phyloP scores from a whole-genome alignment of 306 rosid genomes.

The Dalbergia cochinchinensis region DNA sequence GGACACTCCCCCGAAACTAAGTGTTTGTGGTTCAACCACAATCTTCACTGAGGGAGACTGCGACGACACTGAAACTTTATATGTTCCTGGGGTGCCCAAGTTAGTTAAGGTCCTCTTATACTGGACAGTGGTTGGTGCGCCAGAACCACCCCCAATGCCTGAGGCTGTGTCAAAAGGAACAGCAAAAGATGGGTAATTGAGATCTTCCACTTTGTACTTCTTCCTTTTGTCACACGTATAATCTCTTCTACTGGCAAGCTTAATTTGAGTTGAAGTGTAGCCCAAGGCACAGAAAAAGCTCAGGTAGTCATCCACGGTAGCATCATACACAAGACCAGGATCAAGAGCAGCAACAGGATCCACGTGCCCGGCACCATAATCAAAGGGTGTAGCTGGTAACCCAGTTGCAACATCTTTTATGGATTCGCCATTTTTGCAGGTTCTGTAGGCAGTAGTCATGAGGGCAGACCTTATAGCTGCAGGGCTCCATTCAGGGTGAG shows the following conservation, averaged over 20 bases:
- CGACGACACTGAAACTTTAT: conserved; percentile 61
- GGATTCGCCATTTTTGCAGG: conserved; percentile 65
- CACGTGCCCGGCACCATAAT: conserved; percentile 90
- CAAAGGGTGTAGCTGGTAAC: conserved; percentile 77
- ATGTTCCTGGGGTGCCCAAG: conserved; percentile 71
- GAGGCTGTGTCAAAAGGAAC: conserved; percentile 74
- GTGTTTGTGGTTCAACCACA: conserved; percentile 69
- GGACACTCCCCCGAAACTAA: conserved; percentile 53
- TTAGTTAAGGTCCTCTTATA: conserved; percentile 78
- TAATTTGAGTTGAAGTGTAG: conserved; percentile 62
- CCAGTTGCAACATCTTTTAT: conserved; percentile 73
- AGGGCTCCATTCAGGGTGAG: conserved; percentile 90
- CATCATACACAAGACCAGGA: conserved; percentile 89
- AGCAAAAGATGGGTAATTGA: conserved; percentile 91
- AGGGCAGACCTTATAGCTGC: conserved; percentile 90
- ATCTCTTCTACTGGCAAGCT: conserved; percentile 54
- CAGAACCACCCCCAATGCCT: conserved; percentile 55
- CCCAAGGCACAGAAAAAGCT: conserved; percentile 84
- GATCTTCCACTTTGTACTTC: conserved; percentile 69
- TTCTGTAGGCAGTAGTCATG: conserved; percentile 87
- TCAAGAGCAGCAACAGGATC: conserved; percentile 84
- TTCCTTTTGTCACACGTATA: conserved; percentile 65
- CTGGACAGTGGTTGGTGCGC: conserved; percentile 54
- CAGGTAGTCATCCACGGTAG: conserved; percentile 68
- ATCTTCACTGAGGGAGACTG: conserved; percentile 66